Base-by-base conservation (phyloP, 1,284 basidiomycete species). In the Boletus mariae region DNA sequence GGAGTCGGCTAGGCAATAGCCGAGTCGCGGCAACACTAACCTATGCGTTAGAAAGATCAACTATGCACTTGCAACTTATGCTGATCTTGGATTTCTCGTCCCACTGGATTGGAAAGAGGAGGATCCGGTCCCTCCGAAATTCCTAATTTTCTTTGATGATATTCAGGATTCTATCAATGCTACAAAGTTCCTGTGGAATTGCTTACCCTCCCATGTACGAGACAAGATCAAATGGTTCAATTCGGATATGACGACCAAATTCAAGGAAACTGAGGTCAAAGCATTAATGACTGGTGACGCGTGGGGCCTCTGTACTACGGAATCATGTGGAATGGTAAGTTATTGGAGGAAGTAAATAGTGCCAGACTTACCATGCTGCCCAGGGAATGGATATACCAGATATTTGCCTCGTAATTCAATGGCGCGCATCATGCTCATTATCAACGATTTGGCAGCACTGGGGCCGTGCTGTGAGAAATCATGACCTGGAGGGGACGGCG, bases 71-170 rank as follows among this genome's bases (percentile, higher is more conserved):
- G 55, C 47, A 0, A 57, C 45, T 10, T 68, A 55, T 47, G 7
- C 51, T 2, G 69, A 73, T 49, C 62, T 73, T 8, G 42, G 28
- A 3, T 68, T 71, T 34, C 48, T 73, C 0, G 59, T 70, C 2
- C 65, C 61, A 0, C 17, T 42, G 0, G 53, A 50, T 6, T 59
- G 25, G 20, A 52, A 55, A 10, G 48, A 43, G 1, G 53, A 57
- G 8, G 51, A 60, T 7, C 46, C 52, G 1, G 53, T 56, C 5
- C 57, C 53, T 1, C 51, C 52, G 9, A 67, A 64, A 23, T 69
- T 73, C 43, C 20, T 73, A 4, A 43, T 73, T 2, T 73, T 73
- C 55, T 68, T 70, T 31, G 58, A 73, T 45, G 59, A 54, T 17
- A 70, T 62, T 4, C 15, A 38, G 0, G 53, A 61, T 2, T 46